A percentile compares a stretch with the other conserved stretches of the same genome.
Evolutionary conservation across 2,329 filamentous ascomycete genomes (phyloP).

Genomic region (Diaporthe vexans): DNA sequence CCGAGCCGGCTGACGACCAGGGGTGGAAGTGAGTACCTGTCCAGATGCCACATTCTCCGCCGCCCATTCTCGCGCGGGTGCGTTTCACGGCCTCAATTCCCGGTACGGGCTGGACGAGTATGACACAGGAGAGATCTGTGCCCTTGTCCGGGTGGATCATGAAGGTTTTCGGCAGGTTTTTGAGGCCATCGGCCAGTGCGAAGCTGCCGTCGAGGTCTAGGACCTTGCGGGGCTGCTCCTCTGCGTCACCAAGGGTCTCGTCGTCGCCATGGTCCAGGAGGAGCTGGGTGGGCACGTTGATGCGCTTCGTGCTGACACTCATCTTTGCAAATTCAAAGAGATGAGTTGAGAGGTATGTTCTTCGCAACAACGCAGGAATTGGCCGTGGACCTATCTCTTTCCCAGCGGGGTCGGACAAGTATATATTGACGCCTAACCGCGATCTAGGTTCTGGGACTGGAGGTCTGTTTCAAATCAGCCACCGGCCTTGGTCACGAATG

Average conservation of each 20-base stretch:
- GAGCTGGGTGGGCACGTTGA: constrained; percentile 22
- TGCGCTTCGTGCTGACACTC: constrained; percentile 30
- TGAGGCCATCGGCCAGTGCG: constrained; percentile 26
- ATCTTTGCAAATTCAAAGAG: constrained; percentile 20
- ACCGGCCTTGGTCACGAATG: constrained; percentile 26
- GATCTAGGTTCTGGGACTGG: constrained; percentile 9
- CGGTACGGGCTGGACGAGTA: constrained; percentile 25
- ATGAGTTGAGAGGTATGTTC: too few relatives aligned
- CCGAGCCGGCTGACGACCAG: constrained; percentile 18
- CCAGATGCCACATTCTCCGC: constrained; percentile 25
- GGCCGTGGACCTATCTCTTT: neutral
- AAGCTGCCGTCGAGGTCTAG: constrained; percentile 23
- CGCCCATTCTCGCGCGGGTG: constrained; percentile 18
- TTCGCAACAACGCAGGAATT: neutral
- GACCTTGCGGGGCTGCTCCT: constrained; percentile 31
- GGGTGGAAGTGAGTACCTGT: constrained; percentile 26
- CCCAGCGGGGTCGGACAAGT: neutral
- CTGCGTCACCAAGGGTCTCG: neutral
- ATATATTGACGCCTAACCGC: neutral
- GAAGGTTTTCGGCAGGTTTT: constrained; percentile 12
- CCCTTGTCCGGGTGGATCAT: constrained; percentile 17
- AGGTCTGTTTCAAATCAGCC: constrained; percentile 30
- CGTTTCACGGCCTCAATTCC: constrained; percentile 6
- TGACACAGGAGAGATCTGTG: constrained; percentile 14
- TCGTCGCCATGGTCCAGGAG: constrained; percentile 16